Conservation (phyloP, 305 asterid genomes). For the Fraxinus xanthoxyloides region DNA sequence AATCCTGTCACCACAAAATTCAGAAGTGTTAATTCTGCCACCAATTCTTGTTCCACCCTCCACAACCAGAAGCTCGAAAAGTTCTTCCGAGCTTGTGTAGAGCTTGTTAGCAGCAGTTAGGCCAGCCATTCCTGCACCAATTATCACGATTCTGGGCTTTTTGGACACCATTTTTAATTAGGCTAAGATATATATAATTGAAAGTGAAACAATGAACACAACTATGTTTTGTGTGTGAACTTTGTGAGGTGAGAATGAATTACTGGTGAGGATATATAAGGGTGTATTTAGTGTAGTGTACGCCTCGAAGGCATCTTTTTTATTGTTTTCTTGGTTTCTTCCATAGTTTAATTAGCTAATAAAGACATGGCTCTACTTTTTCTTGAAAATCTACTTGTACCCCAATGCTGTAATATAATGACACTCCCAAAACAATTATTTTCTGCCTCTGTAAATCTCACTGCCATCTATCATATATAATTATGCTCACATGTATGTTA, state of each 20-base stretch:
- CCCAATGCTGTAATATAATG: background rate
- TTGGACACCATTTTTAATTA: constrained; percentile 53
- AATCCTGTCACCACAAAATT: constrained; percentile 74
- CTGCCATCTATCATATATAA: background rate
- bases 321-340: background rate
- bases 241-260: constrained; percentile 53
- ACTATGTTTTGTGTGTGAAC: background rate
- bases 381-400: constrained; percentile 31
- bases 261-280: constrained; percentile 58
- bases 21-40: constrained; percentile 68
- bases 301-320: constrained; percentile 29
- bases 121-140: constrained; percentile 97
- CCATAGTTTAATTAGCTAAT: constrained; percentile 37
- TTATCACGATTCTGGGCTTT: constrained; percentile 75
- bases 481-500: background rate
- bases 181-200: background rate
- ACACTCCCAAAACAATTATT: background rate
- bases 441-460: background rate
- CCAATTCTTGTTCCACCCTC: constrained; percentile 82
- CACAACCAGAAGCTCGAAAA: constrained; percentile 56
- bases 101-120: constrained; percentile 84
- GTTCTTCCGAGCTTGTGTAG: constrained; percentile 36
- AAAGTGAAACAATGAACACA: constrained; percentile 1
- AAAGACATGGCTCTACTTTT: constrained; percentile 65
- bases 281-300: constrained; percentile 18